These are phyloP conservation scores for Aspergillus novofumigatus DNA, from an alignment of 2,329 filamentous ascomycete genomes.

Conservation along the genomic window DNA sequence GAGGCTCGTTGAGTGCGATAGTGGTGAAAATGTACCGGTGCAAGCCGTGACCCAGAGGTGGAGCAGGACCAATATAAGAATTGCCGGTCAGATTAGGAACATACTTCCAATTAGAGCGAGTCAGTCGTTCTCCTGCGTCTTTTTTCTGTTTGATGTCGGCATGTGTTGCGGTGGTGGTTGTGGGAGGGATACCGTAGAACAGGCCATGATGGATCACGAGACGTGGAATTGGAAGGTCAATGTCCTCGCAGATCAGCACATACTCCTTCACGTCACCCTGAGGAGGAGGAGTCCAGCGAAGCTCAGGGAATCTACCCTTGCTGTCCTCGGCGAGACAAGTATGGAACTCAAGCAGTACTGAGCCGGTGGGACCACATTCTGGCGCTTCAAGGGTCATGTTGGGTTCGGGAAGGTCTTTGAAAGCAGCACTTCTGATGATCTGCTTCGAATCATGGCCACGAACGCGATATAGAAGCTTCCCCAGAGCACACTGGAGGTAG, in stretches of 20 bases:
- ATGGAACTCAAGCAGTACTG: constrained; percentile 17
- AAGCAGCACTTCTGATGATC: constrained; percentile 19
- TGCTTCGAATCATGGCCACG: constrained; percentile 23
- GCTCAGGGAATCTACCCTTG: constrained; percentile 18
- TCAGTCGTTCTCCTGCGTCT: constrained; percentile 12
- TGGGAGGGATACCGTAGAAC: constrained; percentile 28
- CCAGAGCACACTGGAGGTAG: constrained; percentile 19
- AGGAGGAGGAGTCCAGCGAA: constrained; percentile 21
- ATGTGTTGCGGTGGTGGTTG: constrained; percentile 10
- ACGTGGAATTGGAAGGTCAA: constrained; percentile 26
- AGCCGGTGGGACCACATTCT: constrained; percentile 22
- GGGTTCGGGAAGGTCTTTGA: constrained; percentile 17
- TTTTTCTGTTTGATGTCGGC: constrained; percentile 14
- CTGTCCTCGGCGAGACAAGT: constrained; percentile 21
- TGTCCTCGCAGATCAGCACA: constrained; percentile 28
- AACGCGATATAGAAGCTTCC: constrained; percentile 19
- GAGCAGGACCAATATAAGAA: constrained; percentile 24
- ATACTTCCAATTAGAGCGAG: constrained; percentile 25
- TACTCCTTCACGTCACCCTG: constrained; percentile 19
- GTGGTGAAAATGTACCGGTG: constrained; percentile 34
- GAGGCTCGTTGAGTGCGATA: constrained; percentile 22
- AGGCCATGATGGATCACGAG: constrained; percentile 26
- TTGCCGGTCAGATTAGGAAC: constrained; percentile 21
- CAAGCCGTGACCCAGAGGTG: constrained; percentile 27
- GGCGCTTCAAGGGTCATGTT: constrained; percentile 23